Evolutionary conservation across 148 eudicot genomes (phyloP).

Genomic region (Chenopodium quinoa): DNA sequence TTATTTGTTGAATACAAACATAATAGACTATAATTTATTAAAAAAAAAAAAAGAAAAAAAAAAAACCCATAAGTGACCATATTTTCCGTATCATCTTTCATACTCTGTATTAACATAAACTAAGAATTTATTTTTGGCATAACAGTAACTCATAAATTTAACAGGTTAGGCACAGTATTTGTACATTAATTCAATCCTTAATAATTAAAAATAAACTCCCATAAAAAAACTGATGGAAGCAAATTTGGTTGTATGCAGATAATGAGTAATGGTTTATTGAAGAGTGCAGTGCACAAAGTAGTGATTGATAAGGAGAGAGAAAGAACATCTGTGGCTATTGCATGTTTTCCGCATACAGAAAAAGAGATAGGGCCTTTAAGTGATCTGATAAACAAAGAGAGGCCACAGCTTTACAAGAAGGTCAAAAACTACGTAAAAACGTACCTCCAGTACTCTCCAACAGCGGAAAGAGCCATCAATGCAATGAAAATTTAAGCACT

Average conservation of each 20-base stretch:
- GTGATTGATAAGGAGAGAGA: constrained; percentile 29
- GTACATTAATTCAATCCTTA: neutral
- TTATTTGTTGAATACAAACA: neutral
- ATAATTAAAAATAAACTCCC: neutral
- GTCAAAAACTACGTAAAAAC: constrained; percentile 22
- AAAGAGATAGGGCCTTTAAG: constrained; percentile 32
- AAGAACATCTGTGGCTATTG: constrained; percentile 34
- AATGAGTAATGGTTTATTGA: constrained; percentile 39
- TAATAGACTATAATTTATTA: too few relatives aligned
- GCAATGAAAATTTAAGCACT: constrained; percentile 13
- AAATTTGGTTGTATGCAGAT: constrained; percentile 22
- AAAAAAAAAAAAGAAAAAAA: too few relatives aligned
- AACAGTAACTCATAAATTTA: neutral
- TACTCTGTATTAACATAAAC: too few relatives aligned
- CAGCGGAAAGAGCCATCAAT: constrained; percentile 22
- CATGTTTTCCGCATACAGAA: constrained; percentile 21
- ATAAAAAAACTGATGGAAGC: neutral
- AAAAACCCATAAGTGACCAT: too few relatives aligned
- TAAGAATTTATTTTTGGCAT: neutral
- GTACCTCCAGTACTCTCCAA: constrained; percentile 18
- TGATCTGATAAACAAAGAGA: constrained; percentile 23
- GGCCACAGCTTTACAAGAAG: constrained; percentile 33
- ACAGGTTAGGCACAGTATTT: too few relatives aligned
- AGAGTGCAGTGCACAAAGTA: constrained; percentile 45
- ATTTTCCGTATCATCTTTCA: too few relatives aligned